Conservation (phyloP, 306 rosid species). For the Prunus kanzakura region DNA sequence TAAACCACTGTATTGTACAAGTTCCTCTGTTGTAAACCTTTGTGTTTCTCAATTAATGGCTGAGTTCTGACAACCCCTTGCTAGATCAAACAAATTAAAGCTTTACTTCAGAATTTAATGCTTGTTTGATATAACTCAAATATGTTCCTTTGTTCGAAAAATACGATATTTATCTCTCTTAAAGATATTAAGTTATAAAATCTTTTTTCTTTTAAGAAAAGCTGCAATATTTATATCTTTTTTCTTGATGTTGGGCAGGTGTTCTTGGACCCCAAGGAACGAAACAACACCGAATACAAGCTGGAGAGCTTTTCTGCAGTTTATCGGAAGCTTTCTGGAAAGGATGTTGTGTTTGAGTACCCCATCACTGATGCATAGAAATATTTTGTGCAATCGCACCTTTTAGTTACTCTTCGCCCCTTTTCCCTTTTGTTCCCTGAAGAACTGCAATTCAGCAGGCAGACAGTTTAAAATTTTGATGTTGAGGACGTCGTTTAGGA, state of each 20-base stretch:
- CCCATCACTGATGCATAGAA: slow-evolving; percentile 67
- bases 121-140: neutral
- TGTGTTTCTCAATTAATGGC: no score
- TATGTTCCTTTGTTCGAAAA: neutral
- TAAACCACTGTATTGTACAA: no score
- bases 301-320: slow-evolving; percentile 80
- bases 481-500: neutral
- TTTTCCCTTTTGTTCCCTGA: neutral
- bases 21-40: no score
- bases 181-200: no score
- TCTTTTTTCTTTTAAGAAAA: neutral
- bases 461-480: slow-evolving; percentile 16
- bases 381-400: neutral
- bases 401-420: neutral
- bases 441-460: slow-evolving; percentile 12
- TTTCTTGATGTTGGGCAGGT: slow-evolving; percentile 34
- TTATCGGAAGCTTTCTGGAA: slow-evolving; percentile 80
- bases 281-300: slow-evolving; percentile 81
- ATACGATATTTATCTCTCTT: neutral
- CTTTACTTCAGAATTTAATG: neutral
- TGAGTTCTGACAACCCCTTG: no score
- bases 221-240: neutral
- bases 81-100: no score
- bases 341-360: slow-evolving; percentile 82
- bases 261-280: slow-evolving; percentile 82